Base-by-base conservation (phyloP, 1,139 yeast species). In the Blastobotrys ciferrii region DNA sequence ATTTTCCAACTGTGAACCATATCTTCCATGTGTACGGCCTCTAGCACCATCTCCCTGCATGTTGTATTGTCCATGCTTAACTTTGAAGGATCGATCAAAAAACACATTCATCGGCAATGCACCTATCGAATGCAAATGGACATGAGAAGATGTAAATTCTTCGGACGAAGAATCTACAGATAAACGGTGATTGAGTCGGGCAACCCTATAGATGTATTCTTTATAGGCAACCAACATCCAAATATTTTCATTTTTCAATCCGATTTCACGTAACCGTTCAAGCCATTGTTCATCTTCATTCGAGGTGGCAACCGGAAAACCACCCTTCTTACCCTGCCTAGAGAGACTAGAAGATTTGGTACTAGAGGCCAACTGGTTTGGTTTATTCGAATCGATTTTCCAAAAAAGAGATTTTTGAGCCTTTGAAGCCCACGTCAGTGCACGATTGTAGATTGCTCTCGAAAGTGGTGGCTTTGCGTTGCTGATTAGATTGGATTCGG, bases 261-360 rank as follows among this genome's bases (percentile, higher is more conserved):
- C 98, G 14, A 86, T 73, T 1, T 83, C 74, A 47, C 80, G 77
- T 45, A 92, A 69, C 53, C 83, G 80, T 32, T 78, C 78, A 17
- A 88, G 69, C 89, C 95, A 88, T 39, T 78, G 77, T 54, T 80
- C 78, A 64, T 92, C 98, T 50, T 84, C 92, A 1, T 61, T 53
- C 4, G 49, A 39, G 6, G 51, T 42, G 1, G 53, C 43, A 32
- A 19, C 50, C 28, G 33, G 49, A 43, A 43, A 47, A 14, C 45
- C 23, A 11, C 28, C 41, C 18, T 42, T 45, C 15, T 32, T 32
- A 15, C 11, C 17, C 6, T 30, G 19, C 20, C 30, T 13, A 2
- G 42, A 31, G 11, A 41, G 17, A 32, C 11, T 37, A 13, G 47
- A 37, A 2, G 38, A 25, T 11, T 18, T 7, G 3, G 37, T 13